A percentile compares a stretch with the other conserved stretches of the same genome.
phyloP scores from a whole-genome alignment of 768 basidiomycete species.

The Boletus bicolor region DNA sequence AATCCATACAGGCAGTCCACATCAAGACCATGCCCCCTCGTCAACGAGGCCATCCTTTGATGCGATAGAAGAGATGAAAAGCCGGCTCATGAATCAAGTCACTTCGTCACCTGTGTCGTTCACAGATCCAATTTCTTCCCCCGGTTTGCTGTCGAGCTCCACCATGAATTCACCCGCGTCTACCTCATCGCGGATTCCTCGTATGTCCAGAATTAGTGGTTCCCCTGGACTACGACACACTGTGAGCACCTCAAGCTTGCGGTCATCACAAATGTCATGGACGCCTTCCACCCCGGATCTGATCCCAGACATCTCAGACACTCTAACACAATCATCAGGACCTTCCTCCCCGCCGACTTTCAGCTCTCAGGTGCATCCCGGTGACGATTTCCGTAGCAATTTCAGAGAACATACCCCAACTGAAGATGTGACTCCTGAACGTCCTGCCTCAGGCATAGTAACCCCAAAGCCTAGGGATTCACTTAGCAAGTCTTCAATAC shows the following conservation, averaged over 20 bases:
- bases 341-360: constrained; percentile 49
- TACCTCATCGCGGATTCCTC: constrained; percentile 31
- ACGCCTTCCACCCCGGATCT: constrained; percentile 57
- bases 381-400: constrained; percentile 10
- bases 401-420: constrained; percentile 5
- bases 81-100: constrained; percentile 43
- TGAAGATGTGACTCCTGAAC: constrained; percentile 7
- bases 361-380: constrained; percentile 29
- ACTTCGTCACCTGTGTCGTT: constrained; percentile 25
- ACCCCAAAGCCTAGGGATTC: constrained; percentile 29
- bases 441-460: constrained; percentile 22
- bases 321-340: constrained; percentile 51
- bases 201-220: constrained; percentile 20
- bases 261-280: constrained; percentile 30
- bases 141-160: constrained; percentile 13
- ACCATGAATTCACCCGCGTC: constrained; percentile 4
- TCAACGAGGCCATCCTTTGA: constrained; percentile 39
- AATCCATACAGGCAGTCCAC: constrained; percentile 9
- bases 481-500: constrained; percentile 25
- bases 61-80: constrained; percentile 64
- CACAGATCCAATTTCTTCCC: constrained; percentile 16
- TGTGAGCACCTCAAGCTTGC: constrained; percentile 28
- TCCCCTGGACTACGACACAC: constrained; percentile 29
- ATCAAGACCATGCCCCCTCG: constrained; percentile 8
- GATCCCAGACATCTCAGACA: constrained; percentile 58